Percentiles rank a stretch among this genome's conserved stretches.
Evolutionary conservation across 2,329 filamentous ascomycete genomes (phyloP).

Genomic region (Penicillium sp.): DNA sequence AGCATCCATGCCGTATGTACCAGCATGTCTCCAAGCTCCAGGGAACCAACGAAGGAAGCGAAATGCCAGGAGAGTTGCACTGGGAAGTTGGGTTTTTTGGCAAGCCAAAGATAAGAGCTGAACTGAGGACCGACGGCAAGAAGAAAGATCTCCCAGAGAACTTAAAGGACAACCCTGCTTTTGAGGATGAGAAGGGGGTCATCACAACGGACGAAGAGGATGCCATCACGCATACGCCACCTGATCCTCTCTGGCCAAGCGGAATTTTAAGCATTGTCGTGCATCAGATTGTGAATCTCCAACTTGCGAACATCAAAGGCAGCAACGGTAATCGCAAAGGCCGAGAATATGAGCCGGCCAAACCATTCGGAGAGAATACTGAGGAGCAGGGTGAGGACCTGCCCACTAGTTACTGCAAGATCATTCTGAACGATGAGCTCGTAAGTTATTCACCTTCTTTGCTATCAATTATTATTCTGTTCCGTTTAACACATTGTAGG

Average conservation of each 20-base stretch:
- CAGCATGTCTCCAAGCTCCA: slow-evolving; percentile 81
- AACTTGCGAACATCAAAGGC: slow-evolving; percentile 89
- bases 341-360: slow-evolving; percentile 86
- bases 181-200: slow-evolving; percentile 87
- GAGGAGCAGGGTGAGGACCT: slow-evolving; percentile 81
- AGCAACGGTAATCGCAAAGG: slow-evolving; percentile 81
- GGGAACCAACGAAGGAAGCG: slow-evolving; percentile 80
- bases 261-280: slow-evolving; percentile 85
- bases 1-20: slow-evolving; percentile 92
- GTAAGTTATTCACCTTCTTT: slow-evolving; percentile 43
- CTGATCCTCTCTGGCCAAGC: slow-evolving; percentile 94
- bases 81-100: slow-evolving; percentile 97
- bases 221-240: slow-evolving; percentile 85
- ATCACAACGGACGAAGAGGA: slow-evolving; percentile 77
- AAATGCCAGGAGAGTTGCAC: slow-evolving; percentile 90
- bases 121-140: slow-evolving; percentile 84
- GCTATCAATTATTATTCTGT: background rate
- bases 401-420: slow-evolving; percentile 92
- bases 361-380: slow-evolving; percentile 80
- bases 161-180: slow-evolving; percentile 72
- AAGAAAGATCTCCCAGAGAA: slow-evolving; percentile 75
- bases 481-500: slow-evolving; percentile 40
- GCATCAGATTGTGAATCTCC: slow-evolving; percentile 93
- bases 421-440: slow-evolving; percentile 85
- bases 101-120: slow-evolving; percentile 84